Conservation (phyloP, 2,329 filamentous ascomycete species). For the Fusarium nanum region DNA sequence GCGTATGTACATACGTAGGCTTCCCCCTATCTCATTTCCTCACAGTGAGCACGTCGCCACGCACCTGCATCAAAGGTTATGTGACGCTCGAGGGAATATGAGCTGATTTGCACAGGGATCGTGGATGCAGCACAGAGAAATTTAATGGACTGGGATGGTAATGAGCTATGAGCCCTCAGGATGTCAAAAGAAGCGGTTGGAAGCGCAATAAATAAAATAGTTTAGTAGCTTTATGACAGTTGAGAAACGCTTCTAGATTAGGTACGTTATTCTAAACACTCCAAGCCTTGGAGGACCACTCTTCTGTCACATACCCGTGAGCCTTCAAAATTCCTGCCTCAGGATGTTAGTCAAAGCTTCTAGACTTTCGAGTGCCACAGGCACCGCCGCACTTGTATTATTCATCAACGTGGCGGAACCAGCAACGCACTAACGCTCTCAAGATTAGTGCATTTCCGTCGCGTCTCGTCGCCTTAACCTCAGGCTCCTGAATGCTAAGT, state of each 20-base stretch:
- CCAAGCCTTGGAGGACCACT: too few relatives aligned
- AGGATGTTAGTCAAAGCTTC: not conserved
- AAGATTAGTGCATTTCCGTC: slow-evolving; percentile 21
- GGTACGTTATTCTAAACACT: too few relatives aligned
- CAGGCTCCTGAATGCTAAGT: slow-evolving; percentile 42
- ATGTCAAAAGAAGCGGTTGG: too few relatives aligned
- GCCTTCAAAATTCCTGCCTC: slow-evolving; percentile 4
- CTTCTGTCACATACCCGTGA: too few relatives aligned
- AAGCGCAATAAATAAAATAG: too few relatives aligned
- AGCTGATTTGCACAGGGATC: slow-evolving; percentile 18
- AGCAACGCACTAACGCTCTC: not conserved
- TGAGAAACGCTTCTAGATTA: too few relatives aligned
- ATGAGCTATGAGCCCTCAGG: not conserved
- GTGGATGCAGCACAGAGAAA: not conserved
- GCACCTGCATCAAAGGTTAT: not conserved
- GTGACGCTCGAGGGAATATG: slow-evolving; percentile 15
- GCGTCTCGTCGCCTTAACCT: slow-evolving; percentile 43
- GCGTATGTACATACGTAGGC: not conserved
- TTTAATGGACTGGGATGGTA: not conserved
- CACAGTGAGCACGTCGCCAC: slow-evolving; percentile 9
- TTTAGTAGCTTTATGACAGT: too few relatives aligned
- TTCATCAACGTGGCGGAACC: slow-evolving; percentile 26
- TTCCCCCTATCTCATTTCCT: not conserved
- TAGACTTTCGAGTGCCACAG: not conserved
- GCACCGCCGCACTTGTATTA: slow-evolving; percentile 1